Percentiles rank a stretch among this genome's conserved stretches.
Evolutionary conservation across 352 stramenopile genomes (phyloP).

Genomic region (Pilasporangium apinafurcum): DNA sequence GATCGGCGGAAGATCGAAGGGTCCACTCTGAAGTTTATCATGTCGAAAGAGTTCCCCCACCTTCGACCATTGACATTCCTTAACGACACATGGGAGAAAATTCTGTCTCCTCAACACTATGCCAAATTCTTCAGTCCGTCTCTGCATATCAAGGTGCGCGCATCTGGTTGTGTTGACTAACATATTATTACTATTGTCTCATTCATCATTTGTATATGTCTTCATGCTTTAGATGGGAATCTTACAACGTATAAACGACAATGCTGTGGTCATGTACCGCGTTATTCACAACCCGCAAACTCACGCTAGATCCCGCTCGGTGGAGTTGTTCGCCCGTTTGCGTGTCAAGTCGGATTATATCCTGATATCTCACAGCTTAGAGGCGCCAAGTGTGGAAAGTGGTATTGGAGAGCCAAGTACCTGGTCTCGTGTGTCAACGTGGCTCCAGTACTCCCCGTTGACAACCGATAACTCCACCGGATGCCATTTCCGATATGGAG

Average conservation of each 20-base stretch:
- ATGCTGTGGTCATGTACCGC: slow-evolving; percentile 47
- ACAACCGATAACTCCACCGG: slow-evolving; percentile 18
- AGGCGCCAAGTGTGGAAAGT: slow-evolving; percentile 26
- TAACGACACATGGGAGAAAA: slow-evolving; percentile 30
- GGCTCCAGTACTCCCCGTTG: slow-evolving; percentile 34
- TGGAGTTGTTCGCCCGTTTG: slow-evolving; percentile 40
- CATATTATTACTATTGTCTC: too few relatives aligned
- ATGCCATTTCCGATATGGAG: slow-evolving; percentile 34
- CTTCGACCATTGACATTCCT: slow-evolving; percentile 31
- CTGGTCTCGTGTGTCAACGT: slow-evolving; percentile 37
- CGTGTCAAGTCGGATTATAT: slow-evolving; percentile 32
- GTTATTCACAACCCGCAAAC: slow-evolving; percentile 38
- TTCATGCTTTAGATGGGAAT: slow-evolving; percentile 35
- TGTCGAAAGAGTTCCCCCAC: slow-evolving; percentile 42
- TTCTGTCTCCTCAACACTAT: slow-evolving; percentile 31
- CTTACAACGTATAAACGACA: slow-evolving; percentile 31
- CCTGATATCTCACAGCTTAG: slow-evolving; percentile 36
- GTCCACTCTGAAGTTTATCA: slow-evolving; percentile 32
- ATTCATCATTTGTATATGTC: too few relatives aligned
- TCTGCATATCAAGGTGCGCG: slow-evolving; percentile 29
- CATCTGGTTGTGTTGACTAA: too few relatives aligned
- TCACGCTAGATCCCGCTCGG: slow-evolving; percentile 23
- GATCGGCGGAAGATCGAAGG: slow-evolving; percentile 31
- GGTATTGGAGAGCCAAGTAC: slow-evolving; percentile 17
- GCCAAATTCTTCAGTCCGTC: slow-evolving; percentile 42